Conservation (phyloP, 2,329 filamentous ascomycete genomes). For the Leptographium wingfieldii region DNA sequence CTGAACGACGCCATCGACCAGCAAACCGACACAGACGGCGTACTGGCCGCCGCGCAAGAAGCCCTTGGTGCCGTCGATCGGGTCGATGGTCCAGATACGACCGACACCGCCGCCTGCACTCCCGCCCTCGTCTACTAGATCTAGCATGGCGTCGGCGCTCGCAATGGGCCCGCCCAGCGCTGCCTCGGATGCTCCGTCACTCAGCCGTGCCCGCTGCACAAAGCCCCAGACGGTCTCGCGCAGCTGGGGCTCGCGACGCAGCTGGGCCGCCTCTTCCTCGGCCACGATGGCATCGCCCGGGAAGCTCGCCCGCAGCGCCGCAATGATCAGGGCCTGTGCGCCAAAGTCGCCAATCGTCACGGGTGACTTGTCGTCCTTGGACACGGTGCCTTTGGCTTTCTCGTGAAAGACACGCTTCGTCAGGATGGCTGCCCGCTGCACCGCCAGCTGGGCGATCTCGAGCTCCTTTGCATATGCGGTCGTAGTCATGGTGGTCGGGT, state of each 20-base stretch:
- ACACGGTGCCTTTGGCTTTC: slow-evolving; percentile 86
- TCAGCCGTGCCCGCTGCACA: slow-evolving; percentile 53
- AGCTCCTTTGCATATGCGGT: slow-evolving; percentile 61
- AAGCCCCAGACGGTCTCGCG: slow-evolving; percentile 73
- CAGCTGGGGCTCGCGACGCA: slow-evolving; percentile 59
- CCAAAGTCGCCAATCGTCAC: slow-evolving; percentile 98
- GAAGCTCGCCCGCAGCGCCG: slow-evolving; percentile 79
- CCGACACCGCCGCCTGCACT: slow-evolving; percentile 60
- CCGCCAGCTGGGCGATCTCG: slow-evolving; percentile 72
- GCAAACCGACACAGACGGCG: slow-evolving; percentile 81
- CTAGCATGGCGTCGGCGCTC: slow-evolving; percentile 42
- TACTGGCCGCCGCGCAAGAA: slow-evolving; percentile 96
- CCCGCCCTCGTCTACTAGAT: slow-evolving; percentile 54
- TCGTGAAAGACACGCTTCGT: slow-evolving; percentile 51
- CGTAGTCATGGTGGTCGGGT: slow-evolving; percentile 20
- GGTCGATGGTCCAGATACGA: slow-evolving; percentile 91
- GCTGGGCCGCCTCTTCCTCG: slow-evolving; percentile 79
- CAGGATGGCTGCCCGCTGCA: slow-evolving; percentile 57
- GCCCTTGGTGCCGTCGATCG: slow-evolving; percentile 95
- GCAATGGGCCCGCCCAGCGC: slow-evolving; percentile 50
- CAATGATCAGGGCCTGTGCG: slow-evolving; percentile 91
- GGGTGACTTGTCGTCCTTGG: slow-evolving; percentile 90
- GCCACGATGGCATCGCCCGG: slow-evolving; percentile 83
- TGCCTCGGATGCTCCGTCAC: slow-evolving; percentile 43
- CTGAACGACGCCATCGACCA: slow-evolving; percentile 87